Conservation (phyloP, 805 yeast species). For the Nakazawaea peltata region DNA sequence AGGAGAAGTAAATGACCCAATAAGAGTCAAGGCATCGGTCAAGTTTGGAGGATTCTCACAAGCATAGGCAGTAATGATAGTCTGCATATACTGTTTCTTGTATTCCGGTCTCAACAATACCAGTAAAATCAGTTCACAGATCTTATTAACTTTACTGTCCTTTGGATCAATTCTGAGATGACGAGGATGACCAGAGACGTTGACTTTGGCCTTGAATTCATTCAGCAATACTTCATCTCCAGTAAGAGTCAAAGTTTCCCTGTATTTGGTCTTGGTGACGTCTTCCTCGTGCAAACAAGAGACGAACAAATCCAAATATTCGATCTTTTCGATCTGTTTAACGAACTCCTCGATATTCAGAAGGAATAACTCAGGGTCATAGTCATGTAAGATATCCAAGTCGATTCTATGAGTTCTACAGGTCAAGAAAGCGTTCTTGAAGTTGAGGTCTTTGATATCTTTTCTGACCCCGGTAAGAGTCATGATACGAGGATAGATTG, state of each 20-base stretch:
- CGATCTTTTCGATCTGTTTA: slow-evolving; percentile 60
- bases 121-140: slow-evolving; percentile 63
- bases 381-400: slow-evolving; percentile 83
- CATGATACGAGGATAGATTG: slow-evolving; percentile 89
- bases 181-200: slow-evolving; percentile 1
- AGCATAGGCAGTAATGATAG: slow-evolving; percentile 85
- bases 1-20: slow-evolving; percentile 41
- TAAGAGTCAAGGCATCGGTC: slow-evolving; percentile 60
- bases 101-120: slow-evolving; percentile 46
- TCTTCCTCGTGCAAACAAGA: slow-evolving; percentile 83
- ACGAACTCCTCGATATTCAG: slow-evolving; percentile 60
- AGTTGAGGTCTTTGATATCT: slow-evolving; percentile 49
- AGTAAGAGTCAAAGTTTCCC: slow-evolving; percentile 47
- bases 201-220: slow-evolving; percentile 1
- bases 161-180: neutral
- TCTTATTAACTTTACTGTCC: slow-evolving; percentile 51
- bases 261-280: slow-evolving; percentile 74
- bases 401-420: slow-evolving; percentile 92
- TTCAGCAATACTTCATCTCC: slow-evolving; percentile 12
- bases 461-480: slow-evolving; percentile 77
- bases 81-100: slow-evolving; percentile 55
- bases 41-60: slow-evolving; percentile 86
- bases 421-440: slow-evolving; percentile 64
- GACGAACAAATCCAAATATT: slow-evolving; percentile 77
- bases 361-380: slow-evolving; percentile 63